phyloP scores from a whole-genome alignment of 306 rosid species.

The Prunus mongolica region DNA sequence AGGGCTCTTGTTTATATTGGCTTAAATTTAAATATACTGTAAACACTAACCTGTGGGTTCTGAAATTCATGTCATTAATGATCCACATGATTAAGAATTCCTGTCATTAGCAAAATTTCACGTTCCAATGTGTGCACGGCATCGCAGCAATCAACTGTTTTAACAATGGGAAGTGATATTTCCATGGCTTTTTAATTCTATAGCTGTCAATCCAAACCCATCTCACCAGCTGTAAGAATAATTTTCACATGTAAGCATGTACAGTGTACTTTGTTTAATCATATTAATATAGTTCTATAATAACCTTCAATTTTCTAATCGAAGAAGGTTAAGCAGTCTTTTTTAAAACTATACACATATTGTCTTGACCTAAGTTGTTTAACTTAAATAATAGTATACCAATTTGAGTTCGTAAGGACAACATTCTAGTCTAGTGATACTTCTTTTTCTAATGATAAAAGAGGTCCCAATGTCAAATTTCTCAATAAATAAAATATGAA shows the following conservation, averaged over 20 bases:
- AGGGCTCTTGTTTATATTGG: not conserved
- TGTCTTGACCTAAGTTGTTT: too few species aligned
- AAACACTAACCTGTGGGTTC: not conserved
- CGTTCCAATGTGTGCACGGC: not conserved
- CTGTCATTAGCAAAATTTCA: not conserved
- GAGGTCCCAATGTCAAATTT: accelerated
- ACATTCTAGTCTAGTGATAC: too few species aligned
- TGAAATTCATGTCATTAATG: slow-evolving; percentile 9
- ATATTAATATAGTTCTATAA: too few species aligned
- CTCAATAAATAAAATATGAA: too few species aligned
- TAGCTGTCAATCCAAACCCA: not conserved
- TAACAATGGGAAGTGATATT: not conserved
- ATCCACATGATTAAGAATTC: slow-evolving; percentile 1
- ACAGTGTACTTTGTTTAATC: too few species aligned
- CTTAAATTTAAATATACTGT: too few species aligned
- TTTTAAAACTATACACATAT: too few species aligned
- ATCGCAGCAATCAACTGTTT: not conserved
- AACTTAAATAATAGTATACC: too few species aligned
- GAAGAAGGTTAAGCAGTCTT: too few species aligned
- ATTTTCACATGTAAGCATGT: not conserved
- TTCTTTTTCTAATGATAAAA: too few species aligned
- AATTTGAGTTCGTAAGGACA: too few species aligned
- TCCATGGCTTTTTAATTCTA: not conserved
- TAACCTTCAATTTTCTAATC: too few species aligned
- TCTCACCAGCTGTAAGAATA: not conserved